Evolutionary conservation across 805 yeast genomes (phyloP).

Genomic region (Saccharomycopsis synnaedendra): DNA sequence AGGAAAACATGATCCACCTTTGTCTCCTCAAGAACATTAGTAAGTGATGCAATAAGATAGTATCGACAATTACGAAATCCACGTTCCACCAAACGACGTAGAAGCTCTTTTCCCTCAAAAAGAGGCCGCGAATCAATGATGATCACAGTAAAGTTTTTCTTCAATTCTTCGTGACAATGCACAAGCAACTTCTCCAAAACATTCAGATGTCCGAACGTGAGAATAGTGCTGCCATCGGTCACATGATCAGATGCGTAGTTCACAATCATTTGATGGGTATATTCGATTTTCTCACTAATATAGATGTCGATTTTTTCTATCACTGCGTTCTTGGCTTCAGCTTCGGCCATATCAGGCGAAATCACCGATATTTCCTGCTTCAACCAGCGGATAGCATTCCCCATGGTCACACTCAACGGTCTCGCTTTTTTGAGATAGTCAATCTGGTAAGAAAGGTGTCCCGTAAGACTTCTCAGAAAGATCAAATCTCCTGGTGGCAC

Average conservation of each 20-base stretch:
- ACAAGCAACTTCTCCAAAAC: conserved; percentile 69
- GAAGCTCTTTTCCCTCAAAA: conserved; percentile 81
- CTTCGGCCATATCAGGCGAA: conserved; percentile 60
- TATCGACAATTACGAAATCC: conserved; percentile 63
- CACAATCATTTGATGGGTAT: conserved; percentile 73
- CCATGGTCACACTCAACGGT: conserved; percentile 90
- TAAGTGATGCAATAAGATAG: conserved; percentile 65
- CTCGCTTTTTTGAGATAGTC: conserved; percentile 86
- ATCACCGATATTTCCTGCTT: conserved; percentile 85
- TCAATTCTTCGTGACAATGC: conserved; percentile 48
- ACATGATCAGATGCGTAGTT: conserved; percentile 73
- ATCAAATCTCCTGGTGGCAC: conserved; percentile 78
- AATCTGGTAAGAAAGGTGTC: conserved; percentile 82
- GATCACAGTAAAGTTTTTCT: conserved; percentile 59
- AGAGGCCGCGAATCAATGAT: conserved; percentile 90
- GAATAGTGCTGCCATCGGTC: conserved; percentile 60
- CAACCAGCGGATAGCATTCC: conserved; percentile 94
- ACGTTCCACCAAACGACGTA: conserved; percentile 45
- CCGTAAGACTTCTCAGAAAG: conserved; percentile 77
- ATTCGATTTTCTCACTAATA: conserved; percentile 73
- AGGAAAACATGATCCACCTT: conserved; percentile 77
- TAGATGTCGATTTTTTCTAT: conserved; percentile 65
- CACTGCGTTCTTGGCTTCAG: conserved; percentile 54
- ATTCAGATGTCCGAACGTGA: conserved; percentile 82
- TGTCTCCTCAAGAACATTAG: conserved; percentile 62